Percentiles rank a stretch among this genome's conserved stretches.
Evolutionary conservation across 2,329 filamentous ascomycete species (phyloP).

Genomic region (Trichoderma arundinaceum): DNA sequence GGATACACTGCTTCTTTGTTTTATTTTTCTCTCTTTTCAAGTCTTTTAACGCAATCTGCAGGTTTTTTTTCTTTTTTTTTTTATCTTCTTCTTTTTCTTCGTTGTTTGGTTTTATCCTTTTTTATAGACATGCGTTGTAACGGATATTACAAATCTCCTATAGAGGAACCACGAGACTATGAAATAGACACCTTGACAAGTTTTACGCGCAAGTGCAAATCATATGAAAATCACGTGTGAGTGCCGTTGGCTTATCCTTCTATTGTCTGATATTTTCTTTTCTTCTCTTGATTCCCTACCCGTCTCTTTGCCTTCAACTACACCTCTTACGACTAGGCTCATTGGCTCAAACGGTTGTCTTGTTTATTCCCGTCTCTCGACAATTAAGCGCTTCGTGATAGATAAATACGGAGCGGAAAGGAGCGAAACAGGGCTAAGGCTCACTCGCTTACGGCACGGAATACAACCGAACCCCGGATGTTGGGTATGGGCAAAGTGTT

Average conservation of each 20-base stretch:
- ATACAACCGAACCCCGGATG: neutral
- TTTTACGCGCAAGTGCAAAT: neutral
- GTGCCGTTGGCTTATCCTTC: neutral
- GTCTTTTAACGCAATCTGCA: neutral
- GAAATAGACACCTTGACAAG: slow-evolving; percentile 12
- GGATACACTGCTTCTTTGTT: slow-evolving; percentile 12
- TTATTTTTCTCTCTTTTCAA: neutral
- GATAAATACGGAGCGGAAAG: neutral
- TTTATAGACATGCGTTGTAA: slow-evolving; percentile 8
- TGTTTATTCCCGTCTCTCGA: neutral
- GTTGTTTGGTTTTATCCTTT: neutral
- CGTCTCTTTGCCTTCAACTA: too few relatives aligned
- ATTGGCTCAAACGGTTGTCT: neutral
- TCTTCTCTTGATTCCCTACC: too few relatives aligned
- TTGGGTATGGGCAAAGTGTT: too few relatives aligned
- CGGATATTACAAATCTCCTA: slow-evolving; percentile 16
- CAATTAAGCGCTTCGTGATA: neutral
- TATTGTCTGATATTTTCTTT: too few relatives aligned
- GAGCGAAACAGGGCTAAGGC: neutral
- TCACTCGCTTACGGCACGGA: neutral
- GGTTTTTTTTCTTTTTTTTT: neutral
- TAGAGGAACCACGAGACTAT: slow-evolving; percentile 24
- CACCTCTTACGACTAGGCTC: neutral
- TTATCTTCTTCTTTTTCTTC: neutral
- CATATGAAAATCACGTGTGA: neutral